Evolutionary conservation across 768 basidiomycete species (phyloP).

Genomic region (Tulasnella sp.): DNA sequence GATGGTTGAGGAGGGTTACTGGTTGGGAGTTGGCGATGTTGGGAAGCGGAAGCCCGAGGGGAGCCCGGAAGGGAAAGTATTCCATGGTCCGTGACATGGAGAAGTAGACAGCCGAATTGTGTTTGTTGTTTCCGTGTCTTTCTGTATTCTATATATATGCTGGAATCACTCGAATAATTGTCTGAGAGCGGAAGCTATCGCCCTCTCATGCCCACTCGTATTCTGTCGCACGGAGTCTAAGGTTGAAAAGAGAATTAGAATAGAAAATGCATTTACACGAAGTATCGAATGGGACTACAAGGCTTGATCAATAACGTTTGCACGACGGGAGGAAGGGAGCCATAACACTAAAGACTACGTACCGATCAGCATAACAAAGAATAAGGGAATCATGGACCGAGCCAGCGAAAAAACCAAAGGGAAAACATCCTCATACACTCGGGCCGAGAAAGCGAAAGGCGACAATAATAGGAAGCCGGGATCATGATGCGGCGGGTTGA

Average conservation of each 20-base stretch:
- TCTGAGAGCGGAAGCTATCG: too few relatives aligned
- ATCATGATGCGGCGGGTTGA: background rate
- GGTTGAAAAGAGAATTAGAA: background rate
- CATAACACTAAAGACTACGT: background rate
- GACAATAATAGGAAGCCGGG: background rate
- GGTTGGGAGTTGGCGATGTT: slow-evolving; percentile 4
- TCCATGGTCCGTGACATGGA: slow-evolving; percentile 6
- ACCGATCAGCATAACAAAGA: background rate
- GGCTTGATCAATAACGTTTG: background rate
- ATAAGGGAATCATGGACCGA: background rate
- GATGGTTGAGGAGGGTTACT: slow-evolving; percentile 14
- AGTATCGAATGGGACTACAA: background rate
- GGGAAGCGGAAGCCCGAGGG: background rate
- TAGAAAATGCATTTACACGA: background rate
- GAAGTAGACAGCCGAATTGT: background rate
- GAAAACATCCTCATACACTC: background rate
- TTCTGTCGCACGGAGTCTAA: background rate
- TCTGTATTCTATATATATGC: background rate
- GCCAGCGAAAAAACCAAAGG: background rate
- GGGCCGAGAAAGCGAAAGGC: background rate
- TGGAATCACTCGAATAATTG: too few relatives aligned
- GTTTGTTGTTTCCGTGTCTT: background rate
- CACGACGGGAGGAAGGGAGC: background rate
- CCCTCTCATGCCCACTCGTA: background rate
- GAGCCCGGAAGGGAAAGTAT: slow-evolving; percentile 3